Evolutionary conservation across 2,329 filamentous ascomycete genomes (phyloP), one percentile per base, ranked within the genome.

Genomic region (Fusarium sp.): DNA sequence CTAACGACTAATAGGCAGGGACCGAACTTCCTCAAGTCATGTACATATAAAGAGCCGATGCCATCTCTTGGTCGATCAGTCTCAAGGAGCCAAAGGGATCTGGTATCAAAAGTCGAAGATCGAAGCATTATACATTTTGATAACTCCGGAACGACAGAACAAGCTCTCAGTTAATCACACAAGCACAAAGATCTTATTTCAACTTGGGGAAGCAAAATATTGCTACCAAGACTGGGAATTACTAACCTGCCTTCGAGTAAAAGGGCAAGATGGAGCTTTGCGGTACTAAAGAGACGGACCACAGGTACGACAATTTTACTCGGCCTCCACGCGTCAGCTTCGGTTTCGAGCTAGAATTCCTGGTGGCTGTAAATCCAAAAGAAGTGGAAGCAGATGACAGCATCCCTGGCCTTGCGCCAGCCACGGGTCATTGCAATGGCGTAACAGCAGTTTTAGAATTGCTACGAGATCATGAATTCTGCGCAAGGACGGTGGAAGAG

Each of bases 301-400:
- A 30, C 15, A 42, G 38, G 26, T 59, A 47, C 48, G 59, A 75
- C 38, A 41, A 54, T 10, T 55, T 68, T 34, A 75, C 67, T 20
- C 65, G 69, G 9, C 73, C 71, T 34, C 71, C 68, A 15, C 66
- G 65, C 15, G 44, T 72, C 15, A 73, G 73, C 50, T 79, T 75
- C 36, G 76, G 77, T 4, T 68, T 74, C 22, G 75, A 75, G 59
- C 34, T 74, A 26, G 77, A 72, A 42, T 78, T 72, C 26, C 48
- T 76, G n/a, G 54, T 59, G 72, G 56, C 65, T 17, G 32, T 24
- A 14, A 4, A 30, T 17, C 32, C 45, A 20, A 22, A 17, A 8
- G 24, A 24, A 24, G 36, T 30, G 32, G 47, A 66, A 22, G 32
- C 39, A 11, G 67, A 66, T 26, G 45, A 66, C 39, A 51, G 56